phyloP scores from a whole-genome alignment of 331 rosid species.

The Malus hybrid region DNA sequence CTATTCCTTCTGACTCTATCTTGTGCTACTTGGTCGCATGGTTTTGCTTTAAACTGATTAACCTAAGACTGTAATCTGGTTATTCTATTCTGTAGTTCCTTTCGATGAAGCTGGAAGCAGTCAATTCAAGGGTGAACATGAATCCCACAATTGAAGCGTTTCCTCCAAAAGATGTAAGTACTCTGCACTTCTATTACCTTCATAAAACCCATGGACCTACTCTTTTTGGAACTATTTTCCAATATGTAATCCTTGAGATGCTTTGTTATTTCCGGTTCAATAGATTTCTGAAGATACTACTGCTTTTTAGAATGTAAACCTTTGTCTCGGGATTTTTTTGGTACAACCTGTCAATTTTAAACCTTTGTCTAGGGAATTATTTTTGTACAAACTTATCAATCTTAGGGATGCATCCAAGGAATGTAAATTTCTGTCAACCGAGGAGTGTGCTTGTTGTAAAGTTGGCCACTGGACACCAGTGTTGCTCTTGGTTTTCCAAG shows the following conservation, averaged over 20 bases:
- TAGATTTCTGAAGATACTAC: not conserved
- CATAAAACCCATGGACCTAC: not conserved
- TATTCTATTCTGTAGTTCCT: constrained; percentile 54
- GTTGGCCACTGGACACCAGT: not conserved
- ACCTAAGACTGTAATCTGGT: constrained; percentile 11
- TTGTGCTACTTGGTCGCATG: not conserved
- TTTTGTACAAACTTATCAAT: not conserved
- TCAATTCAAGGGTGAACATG: constrained; percentile 57
- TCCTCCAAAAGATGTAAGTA: constrained; percentile 72
- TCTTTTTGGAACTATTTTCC: not conserved
- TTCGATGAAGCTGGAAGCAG: constrained; percentile 88
- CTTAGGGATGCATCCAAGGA: not conserved
- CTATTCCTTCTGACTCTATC: constrained; percentile 3
- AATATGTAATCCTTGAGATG: not conserved
- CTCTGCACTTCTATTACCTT: not conserved
- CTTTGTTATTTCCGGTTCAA: not conserved
- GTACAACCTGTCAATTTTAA: not conserved
- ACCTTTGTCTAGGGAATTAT: not conserved
- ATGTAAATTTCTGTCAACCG: not conserved
- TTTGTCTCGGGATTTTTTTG: not conserved
- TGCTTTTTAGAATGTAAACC: not conserved
- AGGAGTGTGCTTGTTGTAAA: not conserved
- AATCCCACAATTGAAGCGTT: constrained; percentile 42
- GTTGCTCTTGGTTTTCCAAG: not conserved
- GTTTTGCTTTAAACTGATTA: not conserved